Conservation (phyloP, 2,329 filamentous ascomycete species). For the Verticillium dahliae region DNA sequence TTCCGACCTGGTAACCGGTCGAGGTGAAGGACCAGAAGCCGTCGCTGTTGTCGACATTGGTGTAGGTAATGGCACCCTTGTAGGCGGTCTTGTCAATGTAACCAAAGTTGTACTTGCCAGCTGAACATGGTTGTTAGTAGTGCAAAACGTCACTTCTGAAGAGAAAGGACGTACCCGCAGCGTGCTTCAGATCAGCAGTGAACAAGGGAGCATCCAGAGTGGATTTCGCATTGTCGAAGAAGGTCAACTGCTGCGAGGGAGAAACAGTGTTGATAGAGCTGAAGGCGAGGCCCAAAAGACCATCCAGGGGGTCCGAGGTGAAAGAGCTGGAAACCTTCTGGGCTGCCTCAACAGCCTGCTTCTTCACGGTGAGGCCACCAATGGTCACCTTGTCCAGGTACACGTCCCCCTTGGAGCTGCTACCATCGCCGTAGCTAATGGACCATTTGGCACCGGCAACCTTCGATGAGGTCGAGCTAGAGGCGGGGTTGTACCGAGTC, state of each 20-base stretch:
- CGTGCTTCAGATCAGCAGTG: slow-evolving; percentile 11
- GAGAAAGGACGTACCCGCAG: background rate
- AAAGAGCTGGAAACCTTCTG: slow-evolving; percentile 18
- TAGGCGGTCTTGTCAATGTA: slow-evolving; percentile 51
- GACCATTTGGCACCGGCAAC: slow-evolving; percentile 19
- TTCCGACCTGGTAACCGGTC: slow-evolving; percentile 13
- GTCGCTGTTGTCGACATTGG: slow-evolving; percentile 42
- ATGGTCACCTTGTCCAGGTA: slow-evolving; percentile 23
- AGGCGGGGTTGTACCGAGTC: slow-evolving; percentile 19
- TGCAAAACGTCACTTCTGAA: background rate
- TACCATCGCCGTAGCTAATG: slow-evolving; percentile 26
- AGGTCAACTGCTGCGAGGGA: slow-evolving; percentile 25
- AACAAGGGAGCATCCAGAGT: slow-evolving; percentile 8
- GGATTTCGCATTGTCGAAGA: slow-evolving; percentile 12
- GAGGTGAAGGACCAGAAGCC: slow-evolving; percentile 58
- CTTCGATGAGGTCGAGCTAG: slow-evolving; percentile 19
- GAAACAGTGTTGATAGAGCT: slow-evolving; percentile 27
- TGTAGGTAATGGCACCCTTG: slow-evolving; percentile 51
- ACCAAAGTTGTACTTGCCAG: slow-evolving; percentile 27
- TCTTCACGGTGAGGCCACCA: slow-evolving; percentile 18
- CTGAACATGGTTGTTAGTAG: slow-evolving; percentile 4
- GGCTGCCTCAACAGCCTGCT: slow-evolving; percentile 24
- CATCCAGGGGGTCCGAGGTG: slow-evolving; percentile 32
- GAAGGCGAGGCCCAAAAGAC: slow-evolving; percentile 63
- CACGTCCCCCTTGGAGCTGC: slow-evolving; percentile 21